Evolutionary conservation across 805 yeast species (phyloP).

Genomic region (Kluyveromyces dobzhanskii): DNA sequence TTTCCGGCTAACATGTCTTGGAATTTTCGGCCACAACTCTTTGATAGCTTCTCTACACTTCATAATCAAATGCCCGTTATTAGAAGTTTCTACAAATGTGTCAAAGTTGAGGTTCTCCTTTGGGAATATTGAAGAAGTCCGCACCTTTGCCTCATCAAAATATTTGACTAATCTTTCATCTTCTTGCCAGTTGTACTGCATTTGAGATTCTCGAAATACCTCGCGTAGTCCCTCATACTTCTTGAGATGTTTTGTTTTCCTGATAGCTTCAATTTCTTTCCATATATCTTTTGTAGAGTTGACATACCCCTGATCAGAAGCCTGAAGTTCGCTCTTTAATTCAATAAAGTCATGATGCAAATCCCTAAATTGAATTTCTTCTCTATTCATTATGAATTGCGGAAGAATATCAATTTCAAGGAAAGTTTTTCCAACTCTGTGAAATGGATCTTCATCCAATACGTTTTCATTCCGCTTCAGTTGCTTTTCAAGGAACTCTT

Average conservation of each 20-base stretch:
- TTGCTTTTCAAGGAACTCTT: conserved; percentile 26
- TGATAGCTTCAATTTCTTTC: conserved; percentile 47
- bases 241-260: conserved; percentile 34
- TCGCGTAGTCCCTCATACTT: conserved; percentile 19
- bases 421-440: conserved; percentile 52
- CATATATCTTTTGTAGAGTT: conserved; percentile 48
- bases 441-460: conserved; percentile 17
- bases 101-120: conserved; percentile 6
- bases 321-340: conserved; percentile 11
- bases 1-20: conserved; percentile 9
- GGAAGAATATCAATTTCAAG: conserved; percentile 68
- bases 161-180: conserved; percentile 30
- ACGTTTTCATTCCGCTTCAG: conserved; percentile 13
- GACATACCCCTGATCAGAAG: conserved; percentile 22
- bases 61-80: conserved; percentile 19
- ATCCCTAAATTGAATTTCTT: conserved; percentile 34
- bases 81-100: conserved; percentile 16
- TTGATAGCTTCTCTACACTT: conserved; percentile 27
- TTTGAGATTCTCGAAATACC: conserved; percentile 1
- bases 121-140: background rate
- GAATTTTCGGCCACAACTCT: conserved; percentile 25
- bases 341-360: conserved; percentile 45
- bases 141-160: conserved; percentile 25
- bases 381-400: conserved; percentile 51
- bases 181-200: conserved; percentile 34